These are phyloP conservation scores for Thinopyrum elongatum DNA, from an alignment of 176 grass and related monocot species.

Conservation along the genomic window DNA sequence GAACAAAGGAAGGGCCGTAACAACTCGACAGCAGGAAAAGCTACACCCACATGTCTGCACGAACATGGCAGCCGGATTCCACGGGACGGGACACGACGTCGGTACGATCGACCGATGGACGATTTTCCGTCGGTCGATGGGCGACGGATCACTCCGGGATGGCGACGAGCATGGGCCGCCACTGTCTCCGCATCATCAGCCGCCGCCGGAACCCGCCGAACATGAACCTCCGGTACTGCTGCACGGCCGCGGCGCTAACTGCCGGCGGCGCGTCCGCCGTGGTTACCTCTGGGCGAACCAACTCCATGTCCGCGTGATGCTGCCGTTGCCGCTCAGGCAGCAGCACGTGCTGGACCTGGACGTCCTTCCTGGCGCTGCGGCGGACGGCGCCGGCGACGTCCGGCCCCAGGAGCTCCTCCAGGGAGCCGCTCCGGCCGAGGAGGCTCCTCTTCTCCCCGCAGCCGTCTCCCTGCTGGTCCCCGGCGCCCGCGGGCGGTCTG, in stretches of 20 bases:
- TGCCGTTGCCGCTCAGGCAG: background rate
- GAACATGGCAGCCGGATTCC: background rate
- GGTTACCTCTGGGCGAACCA: background rate
- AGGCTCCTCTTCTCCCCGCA: conserved; percentile 42
- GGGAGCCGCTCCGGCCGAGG: conserved; percentile 27
- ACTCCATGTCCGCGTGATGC: background rate
- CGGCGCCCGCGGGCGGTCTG: background rate
- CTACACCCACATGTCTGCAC: background rate
- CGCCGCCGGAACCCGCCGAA: conserved; percentile 58
- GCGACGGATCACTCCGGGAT: conserved; percentile 65
- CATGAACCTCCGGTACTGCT: conserved; percentile 47
- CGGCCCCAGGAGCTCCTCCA: conserved; percentile 47
- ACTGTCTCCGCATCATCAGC: conserved; percentile 58
- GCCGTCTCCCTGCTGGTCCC: background rate
- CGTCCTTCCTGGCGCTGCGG: conserved; percentile 18
- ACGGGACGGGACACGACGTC: background rate
- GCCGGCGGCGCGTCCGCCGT: background rate
- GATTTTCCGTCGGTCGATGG: background rate
- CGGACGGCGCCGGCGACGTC: background rate
- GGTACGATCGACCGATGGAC: background rate
- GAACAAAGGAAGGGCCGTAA: conserved; percentile 13
- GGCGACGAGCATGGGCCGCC: conserved; percentile 77
- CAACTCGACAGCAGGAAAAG: conserved; percentile 18
- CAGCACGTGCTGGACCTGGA: background rate
- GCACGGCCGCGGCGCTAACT: background rate